Evolutionary conservation across 1,139 yeast species (phyloP), one percentile per base, ranked within the genome.

Genomic region (Saccharomyces hybrid): DNA sequence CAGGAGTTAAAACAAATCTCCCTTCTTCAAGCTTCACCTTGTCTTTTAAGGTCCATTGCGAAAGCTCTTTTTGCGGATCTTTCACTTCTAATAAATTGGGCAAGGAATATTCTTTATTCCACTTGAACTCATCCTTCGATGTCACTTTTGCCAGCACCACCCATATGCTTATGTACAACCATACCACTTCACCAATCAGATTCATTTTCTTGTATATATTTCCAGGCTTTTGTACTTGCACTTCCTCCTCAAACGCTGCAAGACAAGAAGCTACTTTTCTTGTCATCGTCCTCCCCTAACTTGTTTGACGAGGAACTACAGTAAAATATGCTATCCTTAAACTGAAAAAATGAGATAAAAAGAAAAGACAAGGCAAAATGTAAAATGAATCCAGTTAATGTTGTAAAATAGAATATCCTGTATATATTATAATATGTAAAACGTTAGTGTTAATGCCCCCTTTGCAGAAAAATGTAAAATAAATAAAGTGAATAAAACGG

Each of bases 1-100:
- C 67, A 2, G 80, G 78, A 1, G 81, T 77, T 52, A 78, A 59
- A n/a, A 77, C 61, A 13, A 77, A 59, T 53, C 82, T 67, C 3
- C 80, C 81, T 53, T 73, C 75, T 32, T 69, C 66, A 44, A 75
- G 67, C 5, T 56, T 57, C 0, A 75, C 69, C 44, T 64, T 65
- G 1, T 74, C 78, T 4, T 56, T 50, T 7, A 68, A 53, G 0
- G 63, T 59, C 79, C 80, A 78, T 25, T 63, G 65, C 49, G 56
- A 48, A 2, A 62, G 66, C 8, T 59, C 28, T 13, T 49, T 47
- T 38, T 38, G 25, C 13, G 13, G 44, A 14, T 54, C 55, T 13
- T 54, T 52, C 44, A 52, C 51, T 11, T 63, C 60, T 2, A 74
- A 66, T 47, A 76, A 58, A 54, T 75, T 73, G 2, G 76, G 74